Conservation (phyloP, 441 rosid genomes). For the Adansonia rubrostipa region DNA sequence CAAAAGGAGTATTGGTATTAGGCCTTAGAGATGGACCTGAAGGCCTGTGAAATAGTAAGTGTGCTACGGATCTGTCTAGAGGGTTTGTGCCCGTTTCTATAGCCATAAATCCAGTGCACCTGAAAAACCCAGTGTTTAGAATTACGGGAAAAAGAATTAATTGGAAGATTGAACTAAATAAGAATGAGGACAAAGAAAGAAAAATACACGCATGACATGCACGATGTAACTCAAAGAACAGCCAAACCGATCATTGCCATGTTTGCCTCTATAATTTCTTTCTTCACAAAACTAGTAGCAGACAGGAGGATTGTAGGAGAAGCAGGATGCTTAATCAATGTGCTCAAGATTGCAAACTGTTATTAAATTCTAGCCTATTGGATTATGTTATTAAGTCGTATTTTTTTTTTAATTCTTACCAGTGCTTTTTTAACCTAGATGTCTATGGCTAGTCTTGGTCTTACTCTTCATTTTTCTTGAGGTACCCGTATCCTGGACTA, state of each 20-base stretch:
- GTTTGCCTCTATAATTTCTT: background rate
- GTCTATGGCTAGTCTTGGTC: background rate
- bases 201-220: background rate
- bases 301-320: background rate
- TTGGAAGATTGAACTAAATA: background rate
- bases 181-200: background rate
- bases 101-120: conserved; percentile 73
- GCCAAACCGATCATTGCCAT: background rate
- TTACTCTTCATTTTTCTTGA: background rate
- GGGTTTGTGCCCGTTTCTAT: conserved; percentile 91
- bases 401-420: background rate
- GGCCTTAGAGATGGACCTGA: conserved; percentile 54
- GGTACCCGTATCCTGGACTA: background rate
- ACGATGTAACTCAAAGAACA: background rate
- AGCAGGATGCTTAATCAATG: background rate
- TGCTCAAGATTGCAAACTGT: background rate
- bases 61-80: conserved; percentile 90
- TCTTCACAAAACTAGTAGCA: background rate
- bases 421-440: background rate
- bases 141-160: background rate
- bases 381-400: background rate
- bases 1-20: conserved; percentile 39
- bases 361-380: background rate
- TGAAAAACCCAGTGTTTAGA: conserved; percentile 34
- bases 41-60: conserved; percentile 85